Conservation (phyloP, 2,329 filamentous ascomycete genomes). For the Claviceps paspali region DNA sequence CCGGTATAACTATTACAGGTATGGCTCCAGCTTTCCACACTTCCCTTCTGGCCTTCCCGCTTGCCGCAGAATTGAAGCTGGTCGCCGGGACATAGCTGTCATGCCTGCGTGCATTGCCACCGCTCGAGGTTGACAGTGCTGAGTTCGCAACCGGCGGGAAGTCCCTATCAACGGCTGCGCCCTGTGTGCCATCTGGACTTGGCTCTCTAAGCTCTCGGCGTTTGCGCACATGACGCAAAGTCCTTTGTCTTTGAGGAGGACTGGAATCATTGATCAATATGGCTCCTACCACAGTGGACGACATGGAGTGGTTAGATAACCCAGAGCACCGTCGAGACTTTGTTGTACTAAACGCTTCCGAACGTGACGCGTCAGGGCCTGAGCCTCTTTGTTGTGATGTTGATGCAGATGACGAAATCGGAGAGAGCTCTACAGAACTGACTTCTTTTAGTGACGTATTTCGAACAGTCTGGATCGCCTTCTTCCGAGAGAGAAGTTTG, state of each 20-base stretch:
- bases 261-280: constrained; percentile 35
- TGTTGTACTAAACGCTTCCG: constrained; percentile 24
- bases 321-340: constrained; percentile 35
- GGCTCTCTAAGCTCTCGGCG: constrained; percentile 34
- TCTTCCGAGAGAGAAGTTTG: constrained; percentile 31
- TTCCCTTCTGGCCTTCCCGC: constrained; percentile 39
- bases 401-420: constrained; percentile 19
- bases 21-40: constrained; percentile 44
- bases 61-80: constrained; percentile 35
- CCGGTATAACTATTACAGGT: constrained; percentile 47
- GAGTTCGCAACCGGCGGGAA: constrained; percentile 12
- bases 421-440: constrained; percentile 20
- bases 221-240: constrained; percentile 46
- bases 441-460: constrained; percentile 31
- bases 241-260: constrained; percentile 30
- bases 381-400: constrained; percentile 8
- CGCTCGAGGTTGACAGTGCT: constrained; percentile 13
- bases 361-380: constrained; percentile 19
- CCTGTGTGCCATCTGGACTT: constrained; percentile 7
- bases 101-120: constrained; percentile 16
- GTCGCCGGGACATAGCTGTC: constrained; percentile 35
- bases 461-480: constrained; percentile 34
- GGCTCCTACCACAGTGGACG: constrained; percentile 43
- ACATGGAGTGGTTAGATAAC: constrained; percentile 37
- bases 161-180: constrained; percentile 5